Conservation (phyloP, 1,284 basidiomycete species). For the Cryptococcus sp. region DNA sequence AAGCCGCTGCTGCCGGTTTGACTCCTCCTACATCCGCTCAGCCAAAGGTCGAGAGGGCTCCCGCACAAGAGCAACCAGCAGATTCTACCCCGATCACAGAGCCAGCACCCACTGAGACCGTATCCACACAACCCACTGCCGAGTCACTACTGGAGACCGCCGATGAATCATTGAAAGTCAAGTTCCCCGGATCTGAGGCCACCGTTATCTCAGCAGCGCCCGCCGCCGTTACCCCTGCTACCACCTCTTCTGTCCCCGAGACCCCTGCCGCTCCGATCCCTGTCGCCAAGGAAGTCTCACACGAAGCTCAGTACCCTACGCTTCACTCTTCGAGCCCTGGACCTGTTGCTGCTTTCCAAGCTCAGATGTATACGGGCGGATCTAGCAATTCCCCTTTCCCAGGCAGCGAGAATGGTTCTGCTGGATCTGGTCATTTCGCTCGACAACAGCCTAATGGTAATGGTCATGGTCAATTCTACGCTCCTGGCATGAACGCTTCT, state of each 20-base stretch:
- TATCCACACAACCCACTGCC: constrained; percentile 17
- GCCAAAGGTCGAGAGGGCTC: constrained; percentile 6
- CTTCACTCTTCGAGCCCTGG: constrained; percentile 3
- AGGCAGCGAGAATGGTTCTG: constrained; percentile 33
- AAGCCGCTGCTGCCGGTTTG: background rate
- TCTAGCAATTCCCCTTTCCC: constrained; percentile 8
- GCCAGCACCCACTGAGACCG: background rate
- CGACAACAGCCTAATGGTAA: constrained; percentile 5
- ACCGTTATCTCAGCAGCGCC: background rate
- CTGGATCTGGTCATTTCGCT: constrained; percentile 6
- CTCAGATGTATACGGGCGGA: background rate
- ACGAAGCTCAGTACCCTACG: background rate
- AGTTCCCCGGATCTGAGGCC: constrained; percentile 23
- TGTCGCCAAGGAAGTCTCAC: background rate
- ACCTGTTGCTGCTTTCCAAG: background rate
- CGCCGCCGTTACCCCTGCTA: background rate
- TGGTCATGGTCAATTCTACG: constrained; percentile 3
- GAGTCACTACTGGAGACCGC: constrained; percentile 25
- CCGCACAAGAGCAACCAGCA: background rate
- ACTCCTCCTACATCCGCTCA: constrained; percentile 3
- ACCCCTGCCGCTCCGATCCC: background rate
- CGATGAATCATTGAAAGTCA: constrained; percentile 24
- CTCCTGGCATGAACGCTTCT: background rate
- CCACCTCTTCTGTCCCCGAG: constrained; percentile 1
- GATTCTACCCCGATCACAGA: constrained; percentile 2